Evolutionary conservation across 345 rosid genomes (phyloP).

Genomic region (Rhizophora apiculata): DNA sequence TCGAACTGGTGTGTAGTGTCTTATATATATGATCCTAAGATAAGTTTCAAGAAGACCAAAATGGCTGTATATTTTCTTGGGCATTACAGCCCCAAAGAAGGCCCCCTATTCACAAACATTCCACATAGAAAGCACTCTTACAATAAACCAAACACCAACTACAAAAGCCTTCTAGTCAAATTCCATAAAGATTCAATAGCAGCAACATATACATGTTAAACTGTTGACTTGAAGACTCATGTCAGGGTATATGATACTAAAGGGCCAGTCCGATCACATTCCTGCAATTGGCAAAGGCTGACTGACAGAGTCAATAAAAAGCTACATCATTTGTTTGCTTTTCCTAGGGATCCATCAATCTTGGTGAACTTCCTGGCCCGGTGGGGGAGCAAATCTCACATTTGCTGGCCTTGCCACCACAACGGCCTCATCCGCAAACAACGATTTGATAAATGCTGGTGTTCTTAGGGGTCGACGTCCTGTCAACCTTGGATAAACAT

Average conservation of each 20-base stretch:
- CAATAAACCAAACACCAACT: background rate
- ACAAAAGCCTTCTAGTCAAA: conserved; percentile 11
- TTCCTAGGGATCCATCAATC: conserved; percentile 33
- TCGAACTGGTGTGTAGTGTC: no score
- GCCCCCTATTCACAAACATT: background rate
- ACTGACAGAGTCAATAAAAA: conserved; percentile 1
- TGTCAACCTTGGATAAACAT: conserved; percentile 84
- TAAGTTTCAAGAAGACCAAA: background rate
- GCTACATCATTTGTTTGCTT: conserved; percentile 5
- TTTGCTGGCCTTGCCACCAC: conserved; percentile 72
- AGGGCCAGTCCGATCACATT: background rate
- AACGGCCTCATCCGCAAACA: conserved; percentile 84
- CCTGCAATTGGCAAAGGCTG: background rate
- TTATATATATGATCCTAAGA: no score
- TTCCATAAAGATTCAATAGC: background rate
- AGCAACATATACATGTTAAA: conserved; percentile 23
- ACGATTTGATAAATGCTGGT: conserved; percentile 68
- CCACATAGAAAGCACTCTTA: no score
- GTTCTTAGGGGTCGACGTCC: conserved; percentile 77
- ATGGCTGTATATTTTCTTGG: background rate
- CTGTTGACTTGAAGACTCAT: conserved; percentile 9
- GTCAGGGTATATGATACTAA: conserved; percentile 6
- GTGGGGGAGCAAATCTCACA: conserved; percentile 75
- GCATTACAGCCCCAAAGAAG: background rate
- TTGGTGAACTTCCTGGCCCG: conserved; percentile 63